These are phyloP conservation scores for Paratinospora sagittata DNA, from an alignment of 164 flowering plant genomes.

Conservation along the genomic window DNA sequence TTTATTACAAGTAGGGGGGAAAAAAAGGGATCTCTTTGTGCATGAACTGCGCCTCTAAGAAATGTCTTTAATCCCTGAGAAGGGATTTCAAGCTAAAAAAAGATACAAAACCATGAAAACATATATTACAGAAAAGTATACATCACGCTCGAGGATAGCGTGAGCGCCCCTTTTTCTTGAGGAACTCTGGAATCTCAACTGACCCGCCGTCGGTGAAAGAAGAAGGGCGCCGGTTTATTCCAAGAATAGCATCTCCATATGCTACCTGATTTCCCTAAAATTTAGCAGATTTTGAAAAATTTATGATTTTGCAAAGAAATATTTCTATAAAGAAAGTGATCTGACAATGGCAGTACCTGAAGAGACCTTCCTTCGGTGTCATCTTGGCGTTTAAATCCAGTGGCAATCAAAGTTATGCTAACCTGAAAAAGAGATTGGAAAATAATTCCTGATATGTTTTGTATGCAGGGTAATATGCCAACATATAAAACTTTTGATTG, in stretches of 20 bases:
- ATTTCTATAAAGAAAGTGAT: background rate
- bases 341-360: constrained; percentile 13
- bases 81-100: background rate
- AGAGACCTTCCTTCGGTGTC: constrained; percentile 24
- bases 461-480: background rate
- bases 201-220: constrained; percentile 22
- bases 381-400: constrained; percentile 28
- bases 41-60: background rate
- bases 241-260: constrained; percentile 16
- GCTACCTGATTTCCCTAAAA: constrained; percentile 20
- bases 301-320: background rate
- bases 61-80: background rate
- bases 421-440: constrained; percentile 16
- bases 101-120: background rate
- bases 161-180: constrained; percentile 88
- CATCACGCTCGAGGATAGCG: constrained; percentile 72
- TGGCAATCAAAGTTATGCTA: constrained; percentile 30
- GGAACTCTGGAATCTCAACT: constrained; percentile 91
- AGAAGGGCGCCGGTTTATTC: constrained; percentile 21
- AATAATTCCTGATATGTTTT: background rate
- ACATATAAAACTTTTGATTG: background rate
- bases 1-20: background rate
- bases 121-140: constrained; percentile 14
- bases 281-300: background rate
- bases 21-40: background rate